Conservation (phyloP, 306 rosid genomes). For the Coriaria nepalensis region DNA sequence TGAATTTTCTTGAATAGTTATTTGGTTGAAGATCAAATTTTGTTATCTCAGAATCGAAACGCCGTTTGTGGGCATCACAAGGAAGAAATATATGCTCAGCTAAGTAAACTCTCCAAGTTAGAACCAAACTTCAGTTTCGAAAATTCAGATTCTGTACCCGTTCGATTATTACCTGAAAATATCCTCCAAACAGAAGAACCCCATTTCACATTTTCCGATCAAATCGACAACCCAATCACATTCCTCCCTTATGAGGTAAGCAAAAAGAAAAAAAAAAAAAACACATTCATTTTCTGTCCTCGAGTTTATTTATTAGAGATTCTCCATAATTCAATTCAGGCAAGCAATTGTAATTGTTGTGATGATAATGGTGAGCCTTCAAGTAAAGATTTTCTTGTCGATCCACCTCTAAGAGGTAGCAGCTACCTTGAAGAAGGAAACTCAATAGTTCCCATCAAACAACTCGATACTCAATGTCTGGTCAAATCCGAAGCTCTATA, state of each 20-base stretch:
- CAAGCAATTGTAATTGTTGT: conserved; percentile 26
- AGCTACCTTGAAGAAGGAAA: conserved; percentile 24
- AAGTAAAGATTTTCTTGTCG: conserved; percentile 28
- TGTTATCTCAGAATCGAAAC: conserved; percentile 66
- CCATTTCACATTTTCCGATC: conserved; percentile 20
- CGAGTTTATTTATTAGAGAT: no score
- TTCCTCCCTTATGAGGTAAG: conserved; percentile 39
- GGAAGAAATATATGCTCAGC: conserved; percentile 72
- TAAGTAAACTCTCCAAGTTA: conserved; percentile 44
- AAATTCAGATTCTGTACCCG: conserved; percentile 11
- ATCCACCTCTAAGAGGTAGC: conserved; percentile 8
- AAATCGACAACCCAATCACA: conserved; percentile 22
- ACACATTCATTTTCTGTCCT: no score
- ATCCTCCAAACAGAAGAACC: conserved; percentile 15
- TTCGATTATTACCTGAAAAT: conserved; percentile 15
- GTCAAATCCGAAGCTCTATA: conserved; percentile 18
- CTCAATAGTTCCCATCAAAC: conserved; percentile 18
- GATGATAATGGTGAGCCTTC: conserved; percentile 21
- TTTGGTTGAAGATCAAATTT: conserved; percentile 26
- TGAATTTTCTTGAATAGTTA: conserved; percentile 9
- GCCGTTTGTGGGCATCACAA: conserved; percentile 63
- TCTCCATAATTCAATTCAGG: conserved; percentile 10
- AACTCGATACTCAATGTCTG: conserved; percentile 17
- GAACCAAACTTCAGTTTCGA: conserved; percentile 29
- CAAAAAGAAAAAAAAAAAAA: neutral